These are phyloP conservation scores for Lachnellula arida DNA, from an alignment of 2,329 filamentous ascomycete species.

Conservation along the genomic window DNA sequence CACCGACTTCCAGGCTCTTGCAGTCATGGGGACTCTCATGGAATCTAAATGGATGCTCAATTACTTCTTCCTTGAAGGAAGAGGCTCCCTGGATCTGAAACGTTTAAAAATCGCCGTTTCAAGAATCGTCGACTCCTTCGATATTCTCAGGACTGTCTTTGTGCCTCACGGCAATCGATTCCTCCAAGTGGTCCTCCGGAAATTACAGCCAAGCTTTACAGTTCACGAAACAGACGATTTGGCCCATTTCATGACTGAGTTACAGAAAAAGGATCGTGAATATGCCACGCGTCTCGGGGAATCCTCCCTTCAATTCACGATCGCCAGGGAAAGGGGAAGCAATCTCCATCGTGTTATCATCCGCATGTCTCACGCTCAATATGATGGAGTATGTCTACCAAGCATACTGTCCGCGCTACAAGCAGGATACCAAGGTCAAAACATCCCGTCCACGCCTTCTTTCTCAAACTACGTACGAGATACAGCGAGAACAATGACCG, in stretches of 20 bases:
- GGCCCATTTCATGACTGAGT: not conserved
- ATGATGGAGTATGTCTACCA: conserved; percentile 59
- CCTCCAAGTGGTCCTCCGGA: conserved; percentile 8
- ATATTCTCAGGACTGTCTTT: conserved; percentile 9
- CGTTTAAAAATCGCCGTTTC: not conserved
- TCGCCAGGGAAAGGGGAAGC: not conserved
- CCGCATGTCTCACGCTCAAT: conserved; percentile 50
- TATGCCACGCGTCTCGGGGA: not conserved
- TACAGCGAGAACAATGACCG: conserved; percentile 26
- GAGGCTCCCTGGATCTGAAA: conserved; percentile 4
- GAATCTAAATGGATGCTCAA: conserved; percentile 16
- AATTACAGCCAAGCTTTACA: conserved; percentile 4
- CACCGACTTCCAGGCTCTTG: conserved; percentile 10
- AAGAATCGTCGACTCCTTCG: conserved; percentile 2
- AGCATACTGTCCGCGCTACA: conserved; percentile 17
- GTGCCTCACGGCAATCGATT: conserved; percentile 1
- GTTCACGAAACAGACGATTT: conserved; percentile 4
- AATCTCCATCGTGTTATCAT: conserved; percentile 32
- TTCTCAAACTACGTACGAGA: conserved; percentile 37
- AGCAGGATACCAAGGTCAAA: conserved; percentile 32
- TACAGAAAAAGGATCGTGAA: conserved; percentile 1
- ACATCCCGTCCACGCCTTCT: conserved; percentile 30
- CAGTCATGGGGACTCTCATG: conserved; percentile 7
- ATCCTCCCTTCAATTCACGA: not conserved
- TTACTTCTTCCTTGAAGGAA: conserved; percentile 13